A percentile compares a stretch with the other conserved stretches of the same genome.
phyloP scores from a whole-genome alignment of 1,284 basidiomycete species.

The Boletellus deceptivus region DNA sequence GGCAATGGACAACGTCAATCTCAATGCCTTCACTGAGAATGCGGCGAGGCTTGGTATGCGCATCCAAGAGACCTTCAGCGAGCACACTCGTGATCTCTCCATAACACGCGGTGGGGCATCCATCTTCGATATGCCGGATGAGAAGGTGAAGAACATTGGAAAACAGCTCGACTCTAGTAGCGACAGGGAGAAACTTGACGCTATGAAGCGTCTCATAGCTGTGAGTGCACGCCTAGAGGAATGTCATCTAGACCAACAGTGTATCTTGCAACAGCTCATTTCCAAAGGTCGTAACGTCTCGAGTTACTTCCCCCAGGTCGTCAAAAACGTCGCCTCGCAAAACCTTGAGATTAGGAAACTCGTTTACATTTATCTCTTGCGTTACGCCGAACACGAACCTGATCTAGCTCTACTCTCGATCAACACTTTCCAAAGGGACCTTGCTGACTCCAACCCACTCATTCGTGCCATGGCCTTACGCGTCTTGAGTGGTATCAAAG shows the following conservation, averaged over 20 bases:
- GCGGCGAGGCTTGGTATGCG: conserved; percentile 76
- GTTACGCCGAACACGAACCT: conserved; percentile 90
- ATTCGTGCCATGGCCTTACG: conserved; percentile 92
- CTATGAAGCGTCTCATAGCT: conserved; percentile 90
- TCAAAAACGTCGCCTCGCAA: conserved; percentile 88
- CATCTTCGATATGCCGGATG: conserved; percentile 67
- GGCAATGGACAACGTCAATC: conserved; percentile 46
- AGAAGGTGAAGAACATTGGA: conserved; percentile 74
- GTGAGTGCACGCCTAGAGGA: conserved; percentile 45
- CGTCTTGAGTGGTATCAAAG: conserved; percentile 90
- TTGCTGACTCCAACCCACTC: conserved; percentile 88
- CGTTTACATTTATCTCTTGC: conserved; percentile 95
- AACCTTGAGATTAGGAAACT: conserved; percentile 95
- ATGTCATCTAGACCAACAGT: conserved; percentile 9
- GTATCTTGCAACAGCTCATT: conserved; percentile 63
- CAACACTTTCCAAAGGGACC: conserved; percentile 98
- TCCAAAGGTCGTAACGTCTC: conserved; percentile 92
- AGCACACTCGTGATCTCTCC: conserved; percentile 71
- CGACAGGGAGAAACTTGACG: conserved; percentile 88
- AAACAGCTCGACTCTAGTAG: conserved; percentile 83
- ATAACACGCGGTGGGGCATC: conserved; percentile 54
- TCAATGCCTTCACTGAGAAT: conserved; percentile 74
- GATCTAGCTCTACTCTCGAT: conserved; percentile 95
- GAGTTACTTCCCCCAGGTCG: conserved; percentile 90
- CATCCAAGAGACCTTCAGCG: conserved; percentile 74